Conservation (phyloP, 2,329 filamentous ascomycete genomes). For the Arthrobotrys pseudoclavata region DNA sequence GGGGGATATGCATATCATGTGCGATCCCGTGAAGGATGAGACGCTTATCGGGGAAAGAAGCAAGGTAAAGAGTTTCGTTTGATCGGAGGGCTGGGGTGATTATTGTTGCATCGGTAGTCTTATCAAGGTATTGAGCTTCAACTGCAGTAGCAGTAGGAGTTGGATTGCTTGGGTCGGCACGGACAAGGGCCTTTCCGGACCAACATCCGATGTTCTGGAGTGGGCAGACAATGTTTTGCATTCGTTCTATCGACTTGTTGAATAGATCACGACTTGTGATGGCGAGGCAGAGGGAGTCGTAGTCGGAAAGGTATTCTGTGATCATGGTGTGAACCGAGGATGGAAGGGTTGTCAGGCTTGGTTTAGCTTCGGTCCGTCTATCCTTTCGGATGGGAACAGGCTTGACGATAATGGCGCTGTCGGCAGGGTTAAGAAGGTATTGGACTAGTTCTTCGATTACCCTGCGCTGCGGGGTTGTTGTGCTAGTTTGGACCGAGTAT, state of each 20-base stretch:
- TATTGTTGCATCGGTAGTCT: conserved; percentile 39
- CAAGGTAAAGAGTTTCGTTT: conserved; percentile 48
- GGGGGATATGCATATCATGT: conserved; percentile 51
- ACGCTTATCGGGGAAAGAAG: conserved; percentile 50
- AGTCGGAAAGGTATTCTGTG: conserved; percentile 46
- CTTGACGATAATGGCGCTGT: conserved; percentile 44
- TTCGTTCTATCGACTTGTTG: conserved; percentile 43
- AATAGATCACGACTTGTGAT: conserved; percentile 41
- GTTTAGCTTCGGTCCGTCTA: conserved; percentile 11
- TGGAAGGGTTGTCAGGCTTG: conserved; percentile 33
- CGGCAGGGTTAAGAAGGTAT: conserved; percentile 42
- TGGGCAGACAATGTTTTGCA: conserved; percentile 48
- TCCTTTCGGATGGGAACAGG: conserved; percentile 39
- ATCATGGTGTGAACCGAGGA: conserved; percentile 45
- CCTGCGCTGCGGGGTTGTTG: conserved; percentile 43
- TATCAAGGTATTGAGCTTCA: conserved; percentile 51
- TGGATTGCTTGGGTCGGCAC: conserved; percentile 47
- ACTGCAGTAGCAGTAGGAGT: conserved; percentile 40
- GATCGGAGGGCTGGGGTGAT: conserved; percentile 29
- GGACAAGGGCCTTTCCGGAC: conserved; percentile 47
- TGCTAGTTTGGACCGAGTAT: conserved; percentile 33
- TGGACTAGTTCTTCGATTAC: conserved; percentile 56
- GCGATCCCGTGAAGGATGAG: conserved; percentile 45
- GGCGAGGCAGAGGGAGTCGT: conserved; percentile 40
- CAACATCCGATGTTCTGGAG: conserved; percentile 46